A percentile compares a stretch with the other conserved stretches of the same genome.
Evolutionary conservation across 2,329 filamentous ascomycete genomes (phyloP).

Genomic region (Ophiostoma sp.): DNA sequence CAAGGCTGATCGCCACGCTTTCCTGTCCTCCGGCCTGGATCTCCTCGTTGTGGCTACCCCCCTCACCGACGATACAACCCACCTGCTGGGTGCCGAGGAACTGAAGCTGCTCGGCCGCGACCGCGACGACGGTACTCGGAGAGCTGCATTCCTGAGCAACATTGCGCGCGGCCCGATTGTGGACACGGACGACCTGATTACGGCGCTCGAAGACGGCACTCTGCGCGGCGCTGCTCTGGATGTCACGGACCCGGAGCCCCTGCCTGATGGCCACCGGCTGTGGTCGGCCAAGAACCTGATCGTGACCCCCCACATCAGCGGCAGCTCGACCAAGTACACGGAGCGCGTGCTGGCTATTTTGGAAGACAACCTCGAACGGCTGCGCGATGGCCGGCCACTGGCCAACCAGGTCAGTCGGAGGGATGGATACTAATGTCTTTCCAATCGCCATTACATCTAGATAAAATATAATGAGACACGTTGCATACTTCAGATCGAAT

Average conservation of each 20-base stretch:
- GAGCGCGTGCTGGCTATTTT: constrained; percentile 41
- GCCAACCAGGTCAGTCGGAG: constrained; percentile 26
- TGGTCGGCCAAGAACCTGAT: constrained; percentile 66
- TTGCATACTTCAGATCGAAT: no score
- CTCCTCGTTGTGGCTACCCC: constrained; percentile 49
- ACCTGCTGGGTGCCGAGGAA: constrained; percentile 48
- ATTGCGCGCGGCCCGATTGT: constrained; percentile 58
- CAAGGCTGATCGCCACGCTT: constrained; percentile 43
- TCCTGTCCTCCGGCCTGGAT: constrained; percentile 47
- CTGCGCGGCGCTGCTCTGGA: constrained; percentile 65
- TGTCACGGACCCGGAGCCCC: constrained; percentile 73
- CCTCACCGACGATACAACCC: constrained; percentile 43
- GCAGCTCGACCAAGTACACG: constrained; percentile 38
- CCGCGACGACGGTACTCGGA: constrained; percentile 28
- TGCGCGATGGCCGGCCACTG: constrained; percentile 25
- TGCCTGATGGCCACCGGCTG: constrained; percentile 61
- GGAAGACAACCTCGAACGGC: constrained; percentile 36
- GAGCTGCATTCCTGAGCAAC: constrained; percentile 60
- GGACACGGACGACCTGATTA: constrained; percentile 52
- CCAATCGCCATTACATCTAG: no score
- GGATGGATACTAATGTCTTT: constrained; percentile 25
- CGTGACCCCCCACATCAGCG: constrained; percentile 51
- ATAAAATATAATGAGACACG: no score
- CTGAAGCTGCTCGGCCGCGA: constrained; percentile 40
- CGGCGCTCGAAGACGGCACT: constrained; percentile 46